Evolutionary conservation across 257 asterid genomes (phyloP).

Genomic region (Phtheirospermum japonicum): DNA sequence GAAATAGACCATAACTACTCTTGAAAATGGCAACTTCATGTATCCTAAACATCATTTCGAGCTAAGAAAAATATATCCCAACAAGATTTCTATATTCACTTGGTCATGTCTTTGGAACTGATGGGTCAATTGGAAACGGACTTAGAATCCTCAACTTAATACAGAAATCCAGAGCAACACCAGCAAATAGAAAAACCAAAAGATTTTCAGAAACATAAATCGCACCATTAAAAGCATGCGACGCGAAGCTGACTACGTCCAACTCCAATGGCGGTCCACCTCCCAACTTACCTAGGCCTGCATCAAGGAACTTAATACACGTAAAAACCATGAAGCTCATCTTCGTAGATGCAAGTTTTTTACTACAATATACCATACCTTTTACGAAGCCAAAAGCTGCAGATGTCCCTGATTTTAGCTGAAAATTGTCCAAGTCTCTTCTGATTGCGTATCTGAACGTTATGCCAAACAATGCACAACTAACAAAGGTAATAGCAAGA

Average conservation of each 20-base stretch:
- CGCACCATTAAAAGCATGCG: constrained; percentile 58
- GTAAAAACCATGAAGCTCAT: neutral
- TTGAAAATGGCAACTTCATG: no score
- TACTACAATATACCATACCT: constrained; percentile 41
- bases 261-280: constrained; percentile 58
- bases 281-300: constrained; percentile 75
- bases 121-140: constrained; percentile 65
- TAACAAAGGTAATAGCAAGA: constrained; percentile 58
- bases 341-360: neutral
- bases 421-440: constrained; percentile 77
- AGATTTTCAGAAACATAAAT: constrained; percentile 70
- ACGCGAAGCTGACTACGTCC: constrained; percentile 49
- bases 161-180: constrained; percentile 77
- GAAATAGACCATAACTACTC: no score
- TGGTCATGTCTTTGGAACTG: constrained; percentile 33
- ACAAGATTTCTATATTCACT: no score
- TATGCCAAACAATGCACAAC: constrained; percentile 85
- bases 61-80: no score
- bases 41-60: no score
- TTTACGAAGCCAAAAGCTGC: constrained; percentile 85
- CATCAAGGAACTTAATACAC: constrained; percentile 27
- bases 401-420: constrained; percentile 77
- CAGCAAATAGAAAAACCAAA: constrained; percentile 74
- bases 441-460: constrained; percentile 83
- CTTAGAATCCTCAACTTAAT: constrained; percentile 66